phyloP scores from a whole-genome alignment of 805 yeast species.

The Starmerella khaoyaiensis region DNA sequence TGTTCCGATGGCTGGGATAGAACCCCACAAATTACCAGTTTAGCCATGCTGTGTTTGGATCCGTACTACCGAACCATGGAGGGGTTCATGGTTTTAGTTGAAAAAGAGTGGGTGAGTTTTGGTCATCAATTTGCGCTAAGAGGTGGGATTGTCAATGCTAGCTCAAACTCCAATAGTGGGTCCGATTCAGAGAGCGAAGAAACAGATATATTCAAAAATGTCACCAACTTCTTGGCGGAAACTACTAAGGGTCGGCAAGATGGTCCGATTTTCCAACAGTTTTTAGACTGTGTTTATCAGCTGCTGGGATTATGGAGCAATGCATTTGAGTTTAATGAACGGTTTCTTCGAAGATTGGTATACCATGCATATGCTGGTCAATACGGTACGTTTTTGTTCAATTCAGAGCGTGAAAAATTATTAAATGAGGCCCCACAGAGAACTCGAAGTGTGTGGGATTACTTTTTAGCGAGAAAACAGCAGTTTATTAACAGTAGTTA shows the following conservation, averaged over 20 bases:
- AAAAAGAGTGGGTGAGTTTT: slow-evolving; percentile 91
- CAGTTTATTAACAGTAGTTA: slow-evolving; percentile 55
- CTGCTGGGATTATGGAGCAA: slow-evolving; percentile 54
- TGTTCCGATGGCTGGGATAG: slow-evolving; percentile 99
- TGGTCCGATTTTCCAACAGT: slow-evolving; percentile 93
- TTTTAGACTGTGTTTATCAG: slow-evolving; percentile 80
- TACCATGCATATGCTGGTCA: slow-evolving; percentile 90
- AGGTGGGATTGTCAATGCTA: slow-evolving; percentile 10
- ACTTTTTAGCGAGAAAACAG: slow-evolving; percentile 57
- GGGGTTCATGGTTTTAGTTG: slow-evolving; percentile 75
- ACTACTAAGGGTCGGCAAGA: slow-evolving; percentile 32
- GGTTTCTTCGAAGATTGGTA: slow-evolving; percentile 68
- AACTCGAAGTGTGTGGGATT: slow-evolving; percentile 86
- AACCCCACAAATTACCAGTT: slow-evolving; percentile 75
- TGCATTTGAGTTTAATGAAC: slow-evolving; percentile 74
- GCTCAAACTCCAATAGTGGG: not conserved
- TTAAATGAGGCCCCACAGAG: slow-evolving; percentile 32
- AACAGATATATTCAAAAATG: slow-evolving; percentile 35
- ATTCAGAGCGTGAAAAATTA: slow-evolving; percentile 53
- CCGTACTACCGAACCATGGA: slow-evolving; percentile 79
- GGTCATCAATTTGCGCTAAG: slow-evolving; percentile 84
- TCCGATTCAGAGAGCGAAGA: slow-evolving; percentile 16
- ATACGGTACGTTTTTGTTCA: slow-evolving; percentile 77
- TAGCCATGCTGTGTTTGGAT: slow-evolving; percentile 76
- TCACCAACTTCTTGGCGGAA: slow-evolving; percentile 30